A percentile compares a stretch with the other conserved stretches of the same genome.
Conservation (phyloP, 2,329 filamentous ascomycete species). For the Calonectria montana region DNA sequence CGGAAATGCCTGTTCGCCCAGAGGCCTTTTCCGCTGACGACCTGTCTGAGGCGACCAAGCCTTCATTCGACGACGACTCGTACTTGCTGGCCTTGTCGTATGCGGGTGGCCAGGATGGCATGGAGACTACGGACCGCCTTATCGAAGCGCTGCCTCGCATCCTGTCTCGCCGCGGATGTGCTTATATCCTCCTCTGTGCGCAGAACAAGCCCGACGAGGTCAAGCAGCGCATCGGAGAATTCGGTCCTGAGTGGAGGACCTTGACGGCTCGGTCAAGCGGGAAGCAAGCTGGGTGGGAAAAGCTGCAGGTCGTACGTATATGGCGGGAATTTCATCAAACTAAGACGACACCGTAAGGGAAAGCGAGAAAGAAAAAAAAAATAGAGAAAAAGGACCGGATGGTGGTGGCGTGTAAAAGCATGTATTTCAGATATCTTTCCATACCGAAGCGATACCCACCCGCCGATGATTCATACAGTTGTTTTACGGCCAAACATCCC, state of each 20-base stretch:
- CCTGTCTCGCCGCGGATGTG: constrained; percentile 77
- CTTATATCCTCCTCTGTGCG: constrained; percentile 89
- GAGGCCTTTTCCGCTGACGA: constrained; percentile 40
- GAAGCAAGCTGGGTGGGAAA: constrained; percentile 93
- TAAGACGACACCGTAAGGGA: not conserved
- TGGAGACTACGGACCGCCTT: constrained; percentile 90
- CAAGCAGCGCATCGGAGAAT: constrained; percentile 67
- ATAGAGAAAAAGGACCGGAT: constrained; percentile 1
- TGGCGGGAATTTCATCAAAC: constrained; percentile 66
- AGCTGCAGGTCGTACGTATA: constrained; percentile 87
- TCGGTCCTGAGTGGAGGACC: constrained; percentile 73
- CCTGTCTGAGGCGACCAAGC: constrained; percentile 45
- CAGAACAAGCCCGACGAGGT: constrained; percentile 88
- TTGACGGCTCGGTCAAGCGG: constrained; percentile 86
- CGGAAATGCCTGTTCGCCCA: constrained; percentile 72
- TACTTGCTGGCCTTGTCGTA: constrained; percentile 88
- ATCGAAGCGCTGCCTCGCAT: constrained; percentile 75
- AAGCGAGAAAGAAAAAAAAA: not conserved
- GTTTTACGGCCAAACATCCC: constrained; percentile 48
- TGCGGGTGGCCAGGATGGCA: constrained; percentile 88
- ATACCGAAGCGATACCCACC: constrained; percentile 45
- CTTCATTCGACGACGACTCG: constrained; percentile 81
- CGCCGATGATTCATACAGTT: constrained; percentile 41
- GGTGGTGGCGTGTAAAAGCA: constrained; percentile 40
- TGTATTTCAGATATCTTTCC: constrained; percentile 47